These are phyloP conservation scores for Pelargonium nanum DNA, from an alignment of 345 rosid species.

Conservation along the genomic window DNA sequence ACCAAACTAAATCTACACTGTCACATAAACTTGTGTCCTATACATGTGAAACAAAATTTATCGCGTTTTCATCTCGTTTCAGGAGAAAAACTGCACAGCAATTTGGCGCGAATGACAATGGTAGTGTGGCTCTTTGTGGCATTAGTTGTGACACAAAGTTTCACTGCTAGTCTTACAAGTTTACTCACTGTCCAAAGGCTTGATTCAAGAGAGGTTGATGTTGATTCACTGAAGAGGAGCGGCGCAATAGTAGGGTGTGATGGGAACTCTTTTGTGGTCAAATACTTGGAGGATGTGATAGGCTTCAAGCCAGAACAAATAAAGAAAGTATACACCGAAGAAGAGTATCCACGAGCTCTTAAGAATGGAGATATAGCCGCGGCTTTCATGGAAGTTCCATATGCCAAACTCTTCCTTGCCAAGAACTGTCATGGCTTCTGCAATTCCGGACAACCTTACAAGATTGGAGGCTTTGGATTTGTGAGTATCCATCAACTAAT, in stretches of 20 bases:
- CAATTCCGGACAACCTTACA: constrained; percentile 7
- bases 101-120: constrained; percentile 17
- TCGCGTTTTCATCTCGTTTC: neutral
- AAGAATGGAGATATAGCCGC: constrained; percentile 10
- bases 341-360: constrained; percentile 10
- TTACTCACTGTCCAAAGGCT: constrained; percentile 13
- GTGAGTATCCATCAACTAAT: constrained; percentile 6
- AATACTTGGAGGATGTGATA: constrained; percentile 9
- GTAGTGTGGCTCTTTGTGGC: constrained; percentile 17
- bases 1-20: neutral
- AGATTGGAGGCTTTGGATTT: constrained; percentile 22
- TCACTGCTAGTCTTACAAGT: constrained; percentile 14
- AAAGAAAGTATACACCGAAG: constrained; percentile 1
- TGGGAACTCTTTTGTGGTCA: constrained; percentile 18
- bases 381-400: constrained; percentile 18
- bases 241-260: constrained; percentile 22
- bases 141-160: constrained; percentile 18
- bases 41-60: neutral
- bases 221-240: constrained; percentile 6
- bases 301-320: constrained; percentile 10
- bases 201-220: neutral
- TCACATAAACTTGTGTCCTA: neutral
- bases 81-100: constrained; percentile 16
- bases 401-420: constrained; percentile 17
- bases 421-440: constrained; percentile 17